A percentile compares a stretch with the other conserved stretches of the same genome.
Conservation (phyloP, 345 rosid genomes). For the Gossypium sturtianum region DNA sequence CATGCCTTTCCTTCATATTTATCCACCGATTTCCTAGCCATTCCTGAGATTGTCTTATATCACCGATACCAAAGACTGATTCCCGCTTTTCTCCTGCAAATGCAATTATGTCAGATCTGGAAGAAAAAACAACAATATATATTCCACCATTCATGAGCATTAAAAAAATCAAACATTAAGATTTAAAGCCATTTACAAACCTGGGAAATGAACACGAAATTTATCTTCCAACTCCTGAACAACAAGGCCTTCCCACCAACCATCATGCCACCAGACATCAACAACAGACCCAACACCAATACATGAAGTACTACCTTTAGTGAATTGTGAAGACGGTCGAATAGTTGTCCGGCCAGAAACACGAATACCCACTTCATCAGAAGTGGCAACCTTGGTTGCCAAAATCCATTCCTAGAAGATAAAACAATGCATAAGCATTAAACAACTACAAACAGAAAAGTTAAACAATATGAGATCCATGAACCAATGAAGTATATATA, state of each 20-base stretch:
- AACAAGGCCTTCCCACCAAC: slow-evolving; percentile 91
- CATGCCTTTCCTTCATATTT: slow-evolving; percentile 34
- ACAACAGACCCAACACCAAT: slow-evolving; percentile 55
- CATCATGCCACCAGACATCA: slow-evolving; percentile 80
- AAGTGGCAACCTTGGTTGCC: slow-evolving; percentile 43
- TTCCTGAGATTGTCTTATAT: slow-evolving; percentile 61
- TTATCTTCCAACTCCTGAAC: slow-evolving; percentile 44
- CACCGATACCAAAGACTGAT: slow-evolving; percentile 31
- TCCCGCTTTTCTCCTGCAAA: slow-evolving; percentile 60
- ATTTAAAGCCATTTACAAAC: slow-evolving; percentile 31
- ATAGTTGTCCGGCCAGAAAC: slow-evolving; percentile 46
- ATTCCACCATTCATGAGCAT: no score
- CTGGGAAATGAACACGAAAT: slow-evolving; percentile 61
- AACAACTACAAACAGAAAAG: background rate
- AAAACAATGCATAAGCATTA: background rate
- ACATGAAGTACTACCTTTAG: slow-evolving; percentile 16
- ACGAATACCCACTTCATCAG: slow-evolving; percentile 50
- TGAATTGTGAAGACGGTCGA: slow-evolving; percentile 37
- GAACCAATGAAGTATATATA: background rate
- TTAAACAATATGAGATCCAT: background rate
- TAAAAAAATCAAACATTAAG: background rate
- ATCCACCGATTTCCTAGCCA: slow-evolving; percentile 66
- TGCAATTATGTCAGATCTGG: background rate
- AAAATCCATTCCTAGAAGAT: slow-evolving; percentile 67
- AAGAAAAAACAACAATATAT: background rate